Base-by-base conservation (phyloP, 345 rosid species). In the Alliaria petiolata region DNA sequence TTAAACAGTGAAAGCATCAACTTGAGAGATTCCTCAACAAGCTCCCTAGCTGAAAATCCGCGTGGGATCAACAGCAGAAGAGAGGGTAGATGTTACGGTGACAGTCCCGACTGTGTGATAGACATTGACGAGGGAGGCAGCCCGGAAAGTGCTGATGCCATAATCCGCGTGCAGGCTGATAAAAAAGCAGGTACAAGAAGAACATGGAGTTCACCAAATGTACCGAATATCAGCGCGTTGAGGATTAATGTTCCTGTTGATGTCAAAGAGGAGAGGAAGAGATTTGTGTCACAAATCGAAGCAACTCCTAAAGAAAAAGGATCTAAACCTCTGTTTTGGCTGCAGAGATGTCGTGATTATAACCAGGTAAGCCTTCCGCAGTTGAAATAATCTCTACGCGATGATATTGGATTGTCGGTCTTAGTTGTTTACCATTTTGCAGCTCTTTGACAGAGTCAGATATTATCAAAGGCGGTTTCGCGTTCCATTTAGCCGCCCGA, bases 281-380 rank as follows among this genome's bases (percentile, higher is more conserved):
- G 46, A 42, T 19, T 80, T 40, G 20, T 34, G 56, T 38, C 86
- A 45, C 67, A 39, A 8, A 50, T 76, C 49, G 92, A 84, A 73
- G 82, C 72, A 31, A 87, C 92, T 40, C 92, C 96, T 15, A 92
- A 87, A 77, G 92, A 77, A 67, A 92, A 86, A 75, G 85, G 89
- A 12, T 67, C 60, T n/a, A 89, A 78, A 73, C 79, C 82, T 69
- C 39, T 77, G 55, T 85, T 85, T 63, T 76, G 84, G 85, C 76
- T 81, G 81, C 89, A 68, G 65, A 81, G 85, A 68, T 84, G 66
- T 72, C 78, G 82, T 59, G 87, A 85, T 82, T 62, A 75, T 76
- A 80, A 83, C 67, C 85, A 86, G 88, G 96, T 86, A 45, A 45
- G n/a, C 51, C n/a, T 60, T 67, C 22, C 0, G 14, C 3, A 0